Evolutionary conservation across 2,329 filamentous ascomycete genomes (phyloP).

Genomic region (Fusarium tjaetaba): DNA sequence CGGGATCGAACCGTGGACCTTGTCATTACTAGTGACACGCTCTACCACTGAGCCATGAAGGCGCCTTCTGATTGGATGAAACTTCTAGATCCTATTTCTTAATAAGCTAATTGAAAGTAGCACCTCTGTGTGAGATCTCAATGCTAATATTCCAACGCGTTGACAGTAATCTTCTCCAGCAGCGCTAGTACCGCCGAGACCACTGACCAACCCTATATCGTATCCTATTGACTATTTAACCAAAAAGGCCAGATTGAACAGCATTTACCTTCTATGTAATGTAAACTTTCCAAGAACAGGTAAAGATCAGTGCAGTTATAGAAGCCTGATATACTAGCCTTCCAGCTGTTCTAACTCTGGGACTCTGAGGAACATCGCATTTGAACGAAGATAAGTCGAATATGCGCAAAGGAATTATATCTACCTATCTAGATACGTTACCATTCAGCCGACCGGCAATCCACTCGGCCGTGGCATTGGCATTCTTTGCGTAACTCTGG

Average conservation of each 20-base stretch:
- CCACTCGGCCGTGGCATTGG: neutral
- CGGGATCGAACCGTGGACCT: conserved; percentile 33
- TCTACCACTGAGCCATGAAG: conserved; percentile 32
- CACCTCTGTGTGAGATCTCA: accelerated
- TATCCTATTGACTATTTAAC: neutral
- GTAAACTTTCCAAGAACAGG: neutral
- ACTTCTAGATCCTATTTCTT: accelerated
- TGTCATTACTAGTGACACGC: conserved; percentile 35
- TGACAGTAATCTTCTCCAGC: neutral
- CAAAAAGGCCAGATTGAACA: accelerated
- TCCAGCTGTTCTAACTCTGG: neutral
- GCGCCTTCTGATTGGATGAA: conserved; percentile 8
- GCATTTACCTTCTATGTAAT: accelerated
- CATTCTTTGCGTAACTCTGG: neutral
- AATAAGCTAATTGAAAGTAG: no score
- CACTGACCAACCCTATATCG: no score
- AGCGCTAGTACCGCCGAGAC: neutral
- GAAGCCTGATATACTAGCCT: neutral
- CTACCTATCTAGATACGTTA: neutral
- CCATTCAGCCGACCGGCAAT: neutral
- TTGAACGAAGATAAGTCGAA: neutral
- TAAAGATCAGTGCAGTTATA: neutral
- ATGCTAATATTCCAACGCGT: neutral
- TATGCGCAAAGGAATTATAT: neutral
- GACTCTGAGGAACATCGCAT: neutral